phyloP scores from a whole-genome alignment of 768 basidiomycete species.

The Boletellus sp. region DNA sequence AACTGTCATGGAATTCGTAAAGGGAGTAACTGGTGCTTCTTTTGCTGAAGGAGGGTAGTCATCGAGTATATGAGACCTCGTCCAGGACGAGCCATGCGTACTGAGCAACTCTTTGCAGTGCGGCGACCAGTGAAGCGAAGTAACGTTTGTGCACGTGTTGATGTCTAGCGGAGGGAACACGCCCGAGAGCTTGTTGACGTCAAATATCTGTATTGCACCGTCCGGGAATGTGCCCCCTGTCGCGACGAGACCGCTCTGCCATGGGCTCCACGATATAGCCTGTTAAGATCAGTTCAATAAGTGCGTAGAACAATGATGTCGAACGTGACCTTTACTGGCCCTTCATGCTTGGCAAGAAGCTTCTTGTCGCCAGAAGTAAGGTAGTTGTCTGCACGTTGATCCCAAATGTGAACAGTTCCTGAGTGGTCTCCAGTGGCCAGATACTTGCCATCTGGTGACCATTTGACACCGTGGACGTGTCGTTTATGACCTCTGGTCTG shows the following conservation, averaged over 20 bases:
- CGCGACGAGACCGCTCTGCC: constrained; percentile 65
- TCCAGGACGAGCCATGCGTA: constrained; percentile 54
- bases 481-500: constrained; percentile 31
- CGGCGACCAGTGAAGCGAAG: constrained; percentile 64
- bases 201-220: constrained; percentile 54
- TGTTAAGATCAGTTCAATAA: constrained; percentile 21
- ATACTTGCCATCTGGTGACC: constrained; percentile 38
- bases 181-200: constrained; percentile 37
- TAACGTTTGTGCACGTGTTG: constrained; percentile 47
- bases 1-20: constrained; percentile 44
- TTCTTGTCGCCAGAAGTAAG: constrained; percentile 32
- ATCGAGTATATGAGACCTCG: constrained; percentile 16
- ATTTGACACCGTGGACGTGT: constrained; percentile 39
- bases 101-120: constrained; percentile 85
- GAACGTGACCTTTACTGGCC: constrained; percentile 40
- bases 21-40: constrained; percentile 22
- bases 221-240: constrained; percentile 65
- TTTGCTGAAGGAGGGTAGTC: constrained; percentile 19
- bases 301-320: neutral
- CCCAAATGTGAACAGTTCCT: constrained; percentile 44
- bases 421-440: constrained; percentile 40
- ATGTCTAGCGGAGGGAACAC: constrained; percentile 47
- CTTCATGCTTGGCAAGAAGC: constrained; percentile 41
- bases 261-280: constrained; percentile 75
- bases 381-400: constrained; percentile 33